Conservation (phyloP, 345 rosid genomes). For the Psidium guajava region DNA sequence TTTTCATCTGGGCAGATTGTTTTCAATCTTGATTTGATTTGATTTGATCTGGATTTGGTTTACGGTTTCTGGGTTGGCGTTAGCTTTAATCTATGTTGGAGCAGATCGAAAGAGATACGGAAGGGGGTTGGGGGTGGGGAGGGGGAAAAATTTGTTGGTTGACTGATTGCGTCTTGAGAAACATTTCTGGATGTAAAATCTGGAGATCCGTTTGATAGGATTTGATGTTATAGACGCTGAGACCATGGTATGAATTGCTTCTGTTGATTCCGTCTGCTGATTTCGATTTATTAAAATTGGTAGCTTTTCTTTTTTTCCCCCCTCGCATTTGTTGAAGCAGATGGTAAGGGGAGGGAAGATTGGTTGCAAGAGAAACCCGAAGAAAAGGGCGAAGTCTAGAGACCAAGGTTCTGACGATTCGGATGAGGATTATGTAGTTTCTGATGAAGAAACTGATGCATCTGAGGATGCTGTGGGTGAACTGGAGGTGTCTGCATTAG, state of each 20-base stretch:
- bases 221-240: background rate
- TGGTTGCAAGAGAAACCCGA: slow-evolving; percentile 33
- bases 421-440: slow-evolving; percentile 93
- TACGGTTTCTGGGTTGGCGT: background rate
- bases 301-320: background rate
- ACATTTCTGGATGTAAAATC: background rate
- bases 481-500: slow-evolving; percentile 43
- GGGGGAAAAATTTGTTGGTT: background rate
- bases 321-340: slow-evolving; percentile 15
- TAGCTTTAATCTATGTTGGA: background rate
- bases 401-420: slow-evolving; percentile 77
- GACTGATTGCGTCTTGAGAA: background rate
- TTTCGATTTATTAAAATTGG: slow-evolving; percentile 16
- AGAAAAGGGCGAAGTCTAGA: slow-evolving; percentile 35
- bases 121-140: background rate
- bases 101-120: background rate
- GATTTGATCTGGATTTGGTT: background rate
- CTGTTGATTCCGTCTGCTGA: slow-evolving; percentile 9
- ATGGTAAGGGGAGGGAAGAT: slow-evolving; percentile 80
- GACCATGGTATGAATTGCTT: background rate
- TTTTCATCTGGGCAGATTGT: background rate
- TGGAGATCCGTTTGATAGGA: background rate
- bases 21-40: background rate
- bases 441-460: slow-evolving; percentile 50
- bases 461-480: slow-evolving; percentile 59